These are phyloP conservation scores for Penicillium sp. DNA, from an alignment of 2,329 filamentous ascomycete species.

Conservation along the genomic window DNA sequence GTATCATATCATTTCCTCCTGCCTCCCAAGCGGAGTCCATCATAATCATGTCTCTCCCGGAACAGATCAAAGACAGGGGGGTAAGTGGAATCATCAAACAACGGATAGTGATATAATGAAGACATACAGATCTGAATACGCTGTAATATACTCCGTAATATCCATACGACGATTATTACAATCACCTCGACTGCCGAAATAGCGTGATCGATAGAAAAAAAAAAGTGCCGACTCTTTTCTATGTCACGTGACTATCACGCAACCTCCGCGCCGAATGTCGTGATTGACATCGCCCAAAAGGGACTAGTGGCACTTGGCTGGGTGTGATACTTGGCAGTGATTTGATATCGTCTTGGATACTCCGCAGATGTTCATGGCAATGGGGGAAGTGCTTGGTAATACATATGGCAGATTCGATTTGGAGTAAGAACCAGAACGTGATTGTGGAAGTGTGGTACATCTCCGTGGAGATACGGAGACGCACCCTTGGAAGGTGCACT, in stretches of 20 bases:
- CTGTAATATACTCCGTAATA: neutral
- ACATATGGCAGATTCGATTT: no score
- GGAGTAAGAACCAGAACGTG: no score
- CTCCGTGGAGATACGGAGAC: neutral
- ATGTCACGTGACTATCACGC: conserved; percentile 29
- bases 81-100: neutral
- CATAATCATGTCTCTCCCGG: neutral
- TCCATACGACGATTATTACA: neutral
- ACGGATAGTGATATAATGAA: neutral
- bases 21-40: conserved; percentile 5
- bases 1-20: conserved; percentile 12
- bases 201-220: neutral
- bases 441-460: no score
- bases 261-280: conserved; percentile 30
- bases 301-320: conserved; percentile 15
- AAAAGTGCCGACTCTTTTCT: neutral
- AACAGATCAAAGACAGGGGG: neutral
- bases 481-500: neutral
- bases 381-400: neutral
- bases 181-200: neutral
- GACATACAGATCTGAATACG: neutral
- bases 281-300: conserved; percentile 17
- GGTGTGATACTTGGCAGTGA: neutral
- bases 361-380: neutral
- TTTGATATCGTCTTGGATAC: neutral